Conservation (phyloP, 139 green algal species). For the Picochlorum sp. region DNA sequence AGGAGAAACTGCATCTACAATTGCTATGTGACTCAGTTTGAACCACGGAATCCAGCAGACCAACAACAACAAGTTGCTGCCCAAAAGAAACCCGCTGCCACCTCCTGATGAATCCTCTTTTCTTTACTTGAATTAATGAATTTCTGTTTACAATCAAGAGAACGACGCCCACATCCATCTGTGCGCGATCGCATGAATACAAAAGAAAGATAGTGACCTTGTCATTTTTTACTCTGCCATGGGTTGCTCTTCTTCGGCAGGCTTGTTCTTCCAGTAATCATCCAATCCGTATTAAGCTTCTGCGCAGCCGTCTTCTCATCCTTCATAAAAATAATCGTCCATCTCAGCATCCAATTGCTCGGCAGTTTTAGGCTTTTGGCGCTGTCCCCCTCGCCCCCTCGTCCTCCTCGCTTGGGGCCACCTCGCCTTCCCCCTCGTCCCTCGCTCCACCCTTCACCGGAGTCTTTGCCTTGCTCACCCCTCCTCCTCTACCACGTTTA, state of each 20-base stretch:
- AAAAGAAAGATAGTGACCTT: not conserved
- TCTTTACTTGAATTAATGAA: not conserved
- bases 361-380: slow-evolving; percentile 7
- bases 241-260: slow-evolving; percentile 2
- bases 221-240: not conserved
- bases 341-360: slow-evolving; percentile 34
- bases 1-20: slow-evolving; percentile 98
- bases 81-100: not conserved
- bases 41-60: not conserved
- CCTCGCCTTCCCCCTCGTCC: not conserved
- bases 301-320: slow-evolving; percentile 12
- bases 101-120: slow-evolving; percentile 10
- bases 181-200: not conserved
- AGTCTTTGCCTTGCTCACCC: not conserved
- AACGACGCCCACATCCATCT: no score
- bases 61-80: not conserved
- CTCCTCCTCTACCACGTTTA: slow-evolving; percentile 2
- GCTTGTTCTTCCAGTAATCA: slow-evolving; percentile 21
- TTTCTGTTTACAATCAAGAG: no score
- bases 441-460: not conserved
- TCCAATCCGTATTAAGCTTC: slow-evolving; percentile 27
- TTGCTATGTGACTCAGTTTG: slow-evolving; percentile 35
- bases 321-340: slow-evolving; percentile 32
- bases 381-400: not conserved
- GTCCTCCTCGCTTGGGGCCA: not conserved